Conservation (phyloP, 441 rosid genomes). For the Monsonia emarginata region DNA sequence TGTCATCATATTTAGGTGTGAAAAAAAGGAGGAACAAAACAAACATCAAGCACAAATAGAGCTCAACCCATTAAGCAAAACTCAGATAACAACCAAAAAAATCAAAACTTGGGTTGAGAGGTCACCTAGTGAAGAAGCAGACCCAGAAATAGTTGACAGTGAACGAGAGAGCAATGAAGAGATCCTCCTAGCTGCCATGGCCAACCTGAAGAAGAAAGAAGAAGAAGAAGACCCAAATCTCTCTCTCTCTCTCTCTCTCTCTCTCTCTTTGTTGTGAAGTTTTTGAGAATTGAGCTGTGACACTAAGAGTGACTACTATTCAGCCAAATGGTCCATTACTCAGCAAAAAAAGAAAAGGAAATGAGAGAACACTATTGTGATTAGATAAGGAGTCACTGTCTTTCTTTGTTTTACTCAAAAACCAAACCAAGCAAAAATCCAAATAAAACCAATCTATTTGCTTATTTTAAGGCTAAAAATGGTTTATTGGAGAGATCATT, state of each 20-base stretch:
- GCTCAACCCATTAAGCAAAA: background rate
- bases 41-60: background rate
- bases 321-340: background rate
- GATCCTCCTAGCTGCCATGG: slow-evolving; percentile 64
- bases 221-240: background rate
- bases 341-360: too few species aligned
- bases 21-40: background rate
- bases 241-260: background rate
- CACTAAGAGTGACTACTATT: background rate
- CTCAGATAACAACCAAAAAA: background rate
- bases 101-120: background rate
- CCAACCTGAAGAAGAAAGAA: background rate
- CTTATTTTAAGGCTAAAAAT: background rate
- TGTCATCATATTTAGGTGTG: background rate
- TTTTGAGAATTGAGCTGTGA: background rate
- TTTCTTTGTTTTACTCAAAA: background rate
- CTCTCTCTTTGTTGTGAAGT: background rate
- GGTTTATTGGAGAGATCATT: background rate
- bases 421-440: background rate
- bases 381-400: background rate
- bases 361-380: background rate
- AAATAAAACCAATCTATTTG: background rate
- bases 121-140: slow-evolving; percentile 41
- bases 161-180: slow-evolving; percentile 62
- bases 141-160: slow-evolving; percentile 27